Evolutionary conservation across 352 stramenopile genomes (phyloP).

Genomic region (Phytophthora cactorum): DNA sequence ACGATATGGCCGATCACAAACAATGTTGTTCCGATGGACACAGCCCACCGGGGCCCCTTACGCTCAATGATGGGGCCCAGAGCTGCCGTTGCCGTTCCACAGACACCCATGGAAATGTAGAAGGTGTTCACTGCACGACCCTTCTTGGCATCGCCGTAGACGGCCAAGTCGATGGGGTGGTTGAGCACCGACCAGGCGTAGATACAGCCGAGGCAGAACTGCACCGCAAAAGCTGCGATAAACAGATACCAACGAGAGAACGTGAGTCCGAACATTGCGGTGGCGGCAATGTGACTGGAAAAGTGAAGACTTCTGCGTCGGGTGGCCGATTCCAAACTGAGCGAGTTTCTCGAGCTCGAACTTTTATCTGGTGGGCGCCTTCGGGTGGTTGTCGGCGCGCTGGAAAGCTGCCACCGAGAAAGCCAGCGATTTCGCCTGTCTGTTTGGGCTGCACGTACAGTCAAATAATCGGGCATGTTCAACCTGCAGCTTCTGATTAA

Average conservation of each 20-base stretch:
- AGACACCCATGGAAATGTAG: slow-evolving; percentile 72
- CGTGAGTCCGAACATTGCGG: neutral
- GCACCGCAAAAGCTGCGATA: slow-evolving; percentile 51
- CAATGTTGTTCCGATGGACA: slow-evolving; percentile 53
- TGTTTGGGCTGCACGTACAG: slow-evolving; percentile 1
- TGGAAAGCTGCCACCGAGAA: too few relatives aligned
- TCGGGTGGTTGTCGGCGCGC: slow-evolving; percentile 5
- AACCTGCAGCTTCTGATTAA: too few relatives aligned
- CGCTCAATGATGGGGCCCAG: slow-evolving; percentile 78
- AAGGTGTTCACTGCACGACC: slow-evolving; percentile 75
- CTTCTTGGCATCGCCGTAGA: slow-evolving; percentile 55
- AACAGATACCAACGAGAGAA: neutral
- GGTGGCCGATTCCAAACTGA: too few relatives aligned
- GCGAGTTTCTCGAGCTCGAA: neutral
- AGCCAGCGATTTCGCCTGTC: slow-evolving; percentile 12
- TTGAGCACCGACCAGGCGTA: slow-evolving; percentile 86
- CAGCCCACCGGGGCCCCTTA: slow-evolving; percentile 54
- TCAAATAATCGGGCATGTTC: slow-evolving; percentile 7
- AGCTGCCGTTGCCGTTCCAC: slow-evolving; percentile 64
- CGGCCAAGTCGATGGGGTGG: slow-evolving; percentile 59
- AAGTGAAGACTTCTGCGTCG: slow-evolving; percentile 1
- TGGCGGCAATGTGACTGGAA: too few relatives aligned
- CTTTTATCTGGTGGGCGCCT: neutral
- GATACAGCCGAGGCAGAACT: slow-evolving; percentile 78
- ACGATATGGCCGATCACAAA: slow-evolving; percentile 65